Base-by-base conservation (phyloP, 805 yeast species). In the Spathaspora passalidarum region DNA sequence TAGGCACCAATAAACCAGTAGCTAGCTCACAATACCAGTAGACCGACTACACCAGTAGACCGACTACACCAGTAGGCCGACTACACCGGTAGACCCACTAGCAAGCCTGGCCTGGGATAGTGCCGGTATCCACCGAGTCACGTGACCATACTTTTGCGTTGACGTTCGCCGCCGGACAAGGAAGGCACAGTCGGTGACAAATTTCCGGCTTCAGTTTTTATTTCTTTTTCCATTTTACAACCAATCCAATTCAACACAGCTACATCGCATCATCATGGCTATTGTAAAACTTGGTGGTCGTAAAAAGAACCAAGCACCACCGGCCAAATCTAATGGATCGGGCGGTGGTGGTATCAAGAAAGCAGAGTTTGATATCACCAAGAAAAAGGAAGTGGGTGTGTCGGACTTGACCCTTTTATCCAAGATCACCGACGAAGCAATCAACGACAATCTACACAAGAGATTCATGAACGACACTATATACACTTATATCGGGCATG, bases 301-400 rank as follows among this genome's bases (percentile, higher is more conserved):
- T 61, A 73, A 70, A 45, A 70, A 69, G 49, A 60, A 64, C 61
- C 68, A 69, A 25, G 69, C 69, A 42, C 88, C 82, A 32, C 79
- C 79, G 39, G 78, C 78, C 57, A 75, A 80, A 53, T 69, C 75
- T 46, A 37, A 37, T 34, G 50, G 45, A 5, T 3, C 16, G 5
- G 29, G 21, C 10, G 43, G 43, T 14, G 25, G 26, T 19, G 82
- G 79, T 18, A 83, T 71, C 54, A 82, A 87, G 61, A 92, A 92
- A 72, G 97, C 97, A 11, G 86, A 89, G 42, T 94, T 90, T 62
- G 98, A 94, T 56, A 67, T 85, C 26, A 72, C 82, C 44, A 90
- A 90, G 70, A 88, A 88, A 76, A 88, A 90, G 64, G 98, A 94
- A 66, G 98, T 94, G n/a, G 99, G 99, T 44, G 97, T 94, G 7